phyloP scores from a whole-genome alignment of 257 asterid genomes.

The Penstemon newberryi region DNA sequence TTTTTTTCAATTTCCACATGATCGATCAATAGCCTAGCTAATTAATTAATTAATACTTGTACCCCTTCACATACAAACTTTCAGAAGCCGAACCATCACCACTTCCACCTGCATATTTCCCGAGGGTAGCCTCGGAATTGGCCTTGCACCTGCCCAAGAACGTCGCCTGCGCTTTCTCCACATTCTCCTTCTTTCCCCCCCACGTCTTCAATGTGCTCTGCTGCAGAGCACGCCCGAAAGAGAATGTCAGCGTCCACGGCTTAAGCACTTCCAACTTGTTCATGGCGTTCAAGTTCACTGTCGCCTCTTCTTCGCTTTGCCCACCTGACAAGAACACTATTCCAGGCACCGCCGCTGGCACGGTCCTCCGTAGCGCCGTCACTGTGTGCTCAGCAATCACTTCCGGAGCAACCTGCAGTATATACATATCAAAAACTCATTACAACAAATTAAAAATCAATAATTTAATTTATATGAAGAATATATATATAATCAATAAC shows the following conservation, averaged over 20 bases:
- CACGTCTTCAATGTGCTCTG: slow-evolving; percentile 79
- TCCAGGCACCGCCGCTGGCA: slow-evolving; percentile 92
- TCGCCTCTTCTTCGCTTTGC: slow-evolving; percentile 88
- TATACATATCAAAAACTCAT: background rate
- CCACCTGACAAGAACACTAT: slow-evolving; percentile 85
- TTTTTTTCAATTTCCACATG: too few species aligned
- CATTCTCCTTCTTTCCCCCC: slow-evolving; percentile 76
- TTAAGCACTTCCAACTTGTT: slow-evolving; percentile 64
- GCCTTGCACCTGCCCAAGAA: slow-evolving; percentile 77
- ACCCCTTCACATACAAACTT: slow-evolving; percentile 61
- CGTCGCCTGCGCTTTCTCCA: slow-evolving; percentile 65
- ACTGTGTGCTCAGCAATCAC: slow-evolving; percentile 79
- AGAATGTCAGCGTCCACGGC: slow-evolving; percentile 82
- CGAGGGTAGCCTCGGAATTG: slow-evolving; percentile 75
- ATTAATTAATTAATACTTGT: slow-evolving; percentile 44
- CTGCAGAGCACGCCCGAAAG: slow-evolving; percentile 83
- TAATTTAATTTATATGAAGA: background rate
- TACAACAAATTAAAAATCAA: background rate
- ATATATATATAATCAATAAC: slow-evolving; percentile 25
- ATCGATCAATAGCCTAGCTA: background rate
- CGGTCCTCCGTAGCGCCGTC: slow-evolving; percentile 64
- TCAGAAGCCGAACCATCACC: slow-evolving; percentile 60
- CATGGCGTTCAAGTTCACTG: slow-evolving; percentile 69
- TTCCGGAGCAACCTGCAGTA: slow-evolving; percentile 54
- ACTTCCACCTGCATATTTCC: slow-evolving; percentile 61